Base-by-base conservation (phyloP, 2,329 filamentous ascomycete genomes). In the Monosporascus sp. region DNA sequence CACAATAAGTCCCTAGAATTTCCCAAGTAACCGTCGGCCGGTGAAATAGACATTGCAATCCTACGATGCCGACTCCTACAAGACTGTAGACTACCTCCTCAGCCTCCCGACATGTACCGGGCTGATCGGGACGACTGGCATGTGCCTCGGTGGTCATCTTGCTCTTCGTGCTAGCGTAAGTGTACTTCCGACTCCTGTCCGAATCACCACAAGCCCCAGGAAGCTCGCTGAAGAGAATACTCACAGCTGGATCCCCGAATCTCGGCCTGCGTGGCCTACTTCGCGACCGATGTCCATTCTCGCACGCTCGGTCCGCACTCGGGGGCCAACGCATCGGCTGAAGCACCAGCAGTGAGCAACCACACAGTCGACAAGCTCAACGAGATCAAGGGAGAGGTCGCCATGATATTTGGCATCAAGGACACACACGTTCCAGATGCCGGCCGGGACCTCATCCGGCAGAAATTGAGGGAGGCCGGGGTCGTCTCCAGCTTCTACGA, bases 141-240 rank as follows among this genome's bases (percentile, higher is more conserved):
- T 97, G 92, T 97, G 92, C 70, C 83, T 97, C 1, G 93, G 93
- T 50, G 92, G 93, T 1, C 93, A 97, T 67, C 81, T 97, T 18
- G 89, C 84, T 51, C 70, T 83, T 48, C 88, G 71, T 51, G 79
- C 80, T 44, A 74, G 74, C 57, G 79, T 82, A 74, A 54, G 76
- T 46, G 5, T n/a, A 18, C 43, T n/a, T 35, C 43, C 1, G 6
- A 17, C 43, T 7, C 5, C 25, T 27, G 5, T 27, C 5, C 43
- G 5, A 14, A 25, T 31, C 15, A 3, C 17, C 17, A 1, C 6
- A 46, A 17, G 31, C 5, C n/a, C 20, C 22, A 46, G 17, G 20
- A 46, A 8, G 14, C 41, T 20, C 22, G 25, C 25, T 39, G 24
- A 17, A 27, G 25, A n/a, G 25, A 18, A 25, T 49, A 36, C 6